phyloP scores from a whole-genome alignment of 1,284 basidiomycete genomes.

The Ceratobasidium sp. region DNA sequence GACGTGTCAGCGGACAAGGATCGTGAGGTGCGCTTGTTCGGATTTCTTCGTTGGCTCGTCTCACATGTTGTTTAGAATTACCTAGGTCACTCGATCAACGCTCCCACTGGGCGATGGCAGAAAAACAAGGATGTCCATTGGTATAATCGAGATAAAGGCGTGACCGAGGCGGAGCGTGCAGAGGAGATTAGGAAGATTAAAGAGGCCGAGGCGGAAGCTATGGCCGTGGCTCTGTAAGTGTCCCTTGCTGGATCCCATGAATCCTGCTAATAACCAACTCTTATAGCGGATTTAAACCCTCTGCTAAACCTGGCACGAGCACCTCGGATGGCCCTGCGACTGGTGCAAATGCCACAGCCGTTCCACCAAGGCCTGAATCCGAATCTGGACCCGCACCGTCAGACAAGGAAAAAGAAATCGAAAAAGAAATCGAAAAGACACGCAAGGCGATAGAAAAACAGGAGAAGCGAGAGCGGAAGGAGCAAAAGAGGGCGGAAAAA shows the following conservation, averaged over 20 bases:
- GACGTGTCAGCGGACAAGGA: slow-evolving; percentile 91
- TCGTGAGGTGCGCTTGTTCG: slow-evolving; percentile 69
- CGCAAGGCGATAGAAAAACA: slow-evolving; percentile 48
- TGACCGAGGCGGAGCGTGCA: slow-evolving; percentile 55
- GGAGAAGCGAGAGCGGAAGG: slow-evolving; percentile 53
- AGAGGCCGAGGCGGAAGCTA: slow-evolving; percentile 84
- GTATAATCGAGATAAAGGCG: slow-evolving; percentile 73
- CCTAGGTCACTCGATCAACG: slow-evolving; percentile 89
- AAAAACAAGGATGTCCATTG: slow-evolving; percentile 95
- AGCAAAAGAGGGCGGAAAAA: slow-evolving; percentile 55
- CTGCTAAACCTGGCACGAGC: slow-evolving; percentile 35
- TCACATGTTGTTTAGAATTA: slow-evolving; percentile 65
- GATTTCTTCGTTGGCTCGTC: not conserved
- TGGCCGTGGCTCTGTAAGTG: slow-evolving; percentile 77
- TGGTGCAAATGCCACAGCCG: slow-evolving; percentile 43
- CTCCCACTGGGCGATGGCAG: slow-evolving; percentile 92
- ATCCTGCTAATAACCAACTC: not conserved
- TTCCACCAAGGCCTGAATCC: not conserved
- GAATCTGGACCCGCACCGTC: not conserved
- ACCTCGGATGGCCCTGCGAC: slow-evolving; percentile 18
- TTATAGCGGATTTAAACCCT: slow-evolving; percentile 49
- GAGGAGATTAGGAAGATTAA: slow-evolving; percentile 83
- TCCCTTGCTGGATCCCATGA: not conserved
- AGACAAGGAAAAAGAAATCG: slow-evolving; percentile 45
- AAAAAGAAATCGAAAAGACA: slow-evolving; percentile 47